These are phyloP conservation scores for Cytidiella melzeri DNA, from an alignment of 768 basidiomycete species.

Conservation along the genomic window DNA sequence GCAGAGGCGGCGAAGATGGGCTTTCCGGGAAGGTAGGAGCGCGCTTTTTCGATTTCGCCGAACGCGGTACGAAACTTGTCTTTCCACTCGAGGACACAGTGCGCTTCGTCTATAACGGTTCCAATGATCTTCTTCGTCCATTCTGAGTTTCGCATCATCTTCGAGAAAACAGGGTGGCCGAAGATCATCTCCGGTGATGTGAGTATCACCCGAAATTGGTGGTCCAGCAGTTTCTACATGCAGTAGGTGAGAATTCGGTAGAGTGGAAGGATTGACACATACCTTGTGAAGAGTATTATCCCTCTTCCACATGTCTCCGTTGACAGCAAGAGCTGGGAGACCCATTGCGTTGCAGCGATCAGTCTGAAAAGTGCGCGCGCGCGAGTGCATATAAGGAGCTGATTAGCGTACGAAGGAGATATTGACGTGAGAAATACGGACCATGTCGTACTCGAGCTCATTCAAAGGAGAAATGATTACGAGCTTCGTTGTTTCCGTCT, in stretches of 20 bases:
- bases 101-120: constrained; percentile 14
- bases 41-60: constrained; percentile 1
- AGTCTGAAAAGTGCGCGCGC: too few relatives aligned
- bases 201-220: constrained; percentile 24
- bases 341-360: too few relatives aligned
- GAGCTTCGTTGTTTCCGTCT: too few relatives aligned
- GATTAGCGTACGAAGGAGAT: too few relatives aligned
- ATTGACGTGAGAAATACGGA: too few relatives aligned
- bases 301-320: constrained; percentile 29
- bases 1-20: constrained; percentile 11
- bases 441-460: too few relatives aligned
- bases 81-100: constrained; percentile 12
- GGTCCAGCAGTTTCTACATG: constrained; percentile 24
- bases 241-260: too few relatives aligned
- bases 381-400: too few relatives aligned
- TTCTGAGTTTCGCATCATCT: constrained; percentile 15
- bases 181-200: constrained; percentile 18
- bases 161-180: constrained; percentile 24
- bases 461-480: too few relatives aligned
- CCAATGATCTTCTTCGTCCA: constrained; percentile 4
- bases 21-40: constrained; percentile 6
- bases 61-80: constrained; percentile 9
- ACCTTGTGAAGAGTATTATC: constrained; percentile 26
- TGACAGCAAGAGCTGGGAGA: too few relatives aligned
- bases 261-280: too few relatives aligned